A percentile compares a stretch with the other conserved stretches of the same genome.
Conservation (phyloP, 2,329 filamentous ascomycete species). For the Fusarium sambucinum region DNA sequence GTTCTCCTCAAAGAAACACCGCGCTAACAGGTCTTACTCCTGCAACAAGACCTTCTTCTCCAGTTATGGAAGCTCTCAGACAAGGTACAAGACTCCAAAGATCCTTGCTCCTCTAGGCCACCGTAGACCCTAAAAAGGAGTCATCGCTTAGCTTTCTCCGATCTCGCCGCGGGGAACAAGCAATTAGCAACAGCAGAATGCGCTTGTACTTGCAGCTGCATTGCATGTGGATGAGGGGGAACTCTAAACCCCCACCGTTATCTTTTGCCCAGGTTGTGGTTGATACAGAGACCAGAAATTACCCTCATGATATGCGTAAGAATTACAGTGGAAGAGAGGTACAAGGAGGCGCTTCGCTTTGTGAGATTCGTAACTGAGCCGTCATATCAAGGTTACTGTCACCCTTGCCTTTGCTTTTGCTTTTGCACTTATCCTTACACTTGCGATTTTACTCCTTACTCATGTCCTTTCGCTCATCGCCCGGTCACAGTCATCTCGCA, state of each 20-base stretch:
- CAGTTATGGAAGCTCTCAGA: conserved; percentile 43
- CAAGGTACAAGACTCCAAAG: conserved; percentile 23
- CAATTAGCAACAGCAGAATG: conserved; percentile 29
- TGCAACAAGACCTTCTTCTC: conserved; percentile 42
- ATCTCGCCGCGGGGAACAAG: conserved; percentile 46
- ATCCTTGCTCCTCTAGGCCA: conserved; percentile 17
- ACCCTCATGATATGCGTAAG: conserved; percentile 46
- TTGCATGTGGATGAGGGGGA: conserved; percentile 25
- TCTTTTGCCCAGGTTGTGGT: conserved; percentile 30
- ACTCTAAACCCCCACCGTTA: conserved; percentile 38
- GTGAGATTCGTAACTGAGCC: conserved; percentile 30
- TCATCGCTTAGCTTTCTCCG: conserved; percentile 44
- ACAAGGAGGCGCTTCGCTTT: conserved; percentile 22
- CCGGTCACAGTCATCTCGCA: conserved; percentile 33
- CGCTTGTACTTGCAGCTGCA: conserved; percentile 19
- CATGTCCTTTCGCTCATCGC: conserved; percentile 25
- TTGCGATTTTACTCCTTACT: conserved; percentile 16
- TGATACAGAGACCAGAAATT: conserved; percentile 38
- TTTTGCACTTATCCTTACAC: conserved; percentile 3
- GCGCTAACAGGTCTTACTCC: conserved; percentile 40
- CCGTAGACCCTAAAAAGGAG: conserved; percentile 38
- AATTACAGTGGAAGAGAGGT: conserved; percentile 14
- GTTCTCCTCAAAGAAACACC: conserved; percentile 22
- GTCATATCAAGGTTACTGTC: conserved; percentile 20
- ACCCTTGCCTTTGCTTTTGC: conserved; percentile 8